Percentiles rank a stretch among this genome's conserved stretches.
phyloP scores from a whole-genome alignment of 768 basidiomycete species.

The Strobilomyces confusus region DNA sequence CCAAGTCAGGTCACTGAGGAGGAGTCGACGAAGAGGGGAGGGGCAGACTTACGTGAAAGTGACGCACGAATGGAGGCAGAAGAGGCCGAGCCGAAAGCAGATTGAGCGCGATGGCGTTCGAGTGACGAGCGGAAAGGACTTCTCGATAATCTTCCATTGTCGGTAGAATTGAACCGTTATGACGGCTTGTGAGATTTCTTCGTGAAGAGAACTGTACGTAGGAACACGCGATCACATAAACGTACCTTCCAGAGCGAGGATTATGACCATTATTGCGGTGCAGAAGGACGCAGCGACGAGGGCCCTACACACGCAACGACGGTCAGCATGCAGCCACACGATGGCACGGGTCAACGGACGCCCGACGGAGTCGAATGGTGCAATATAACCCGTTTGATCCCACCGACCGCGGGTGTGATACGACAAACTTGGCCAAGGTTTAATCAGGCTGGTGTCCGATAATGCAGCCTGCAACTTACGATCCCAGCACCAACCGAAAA shows the following conservation, averaged over 20 bases:
- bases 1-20: not conserved
- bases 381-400: constrained; percentile 50
- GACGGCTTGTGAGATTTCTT: constrained; percentile 32
- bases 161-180: constrained; percentile 42
- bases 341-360: constrained; percentile 33
- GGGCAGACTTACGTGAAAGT: constrained; percentile 37
- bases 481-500: constrained; percentile 38
- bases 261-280: constrained; percentile 34
- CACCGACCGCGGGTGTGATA: constrained; percentile 14
- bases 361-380: constrained; percentile 28
- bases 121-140: constrained; percentile 40
- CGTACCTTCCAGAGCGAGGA: constrained; percentile 46
- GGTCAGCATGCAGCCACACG: constrained; percentile 12
- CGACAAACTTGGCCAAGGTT: constrained; percentile 17
- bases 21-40: not conserved
- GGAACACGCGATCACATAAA: not conserved
- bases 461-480: constrained; percentile 29
- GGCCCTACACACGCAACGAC: constrained; percentile 20
- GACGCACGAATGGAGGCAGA: constrained; percentile 43
- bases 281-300: constrained; percentile 45
- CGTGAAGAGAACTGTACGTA: constrained; percentile 2
- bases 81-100: constrained; percentile 38
- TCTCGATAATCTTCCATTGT: constrained; percentile 35
- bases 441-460: constrained; percentile 13
- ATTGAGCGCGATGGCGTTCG: constrained; percentile 35